Evolutionary conservation across 2,329 filamentous ascomycete species (phyloP), one percentile per base, ranked within the genome.

Genomic region (Penicillium sp.): DNA sequence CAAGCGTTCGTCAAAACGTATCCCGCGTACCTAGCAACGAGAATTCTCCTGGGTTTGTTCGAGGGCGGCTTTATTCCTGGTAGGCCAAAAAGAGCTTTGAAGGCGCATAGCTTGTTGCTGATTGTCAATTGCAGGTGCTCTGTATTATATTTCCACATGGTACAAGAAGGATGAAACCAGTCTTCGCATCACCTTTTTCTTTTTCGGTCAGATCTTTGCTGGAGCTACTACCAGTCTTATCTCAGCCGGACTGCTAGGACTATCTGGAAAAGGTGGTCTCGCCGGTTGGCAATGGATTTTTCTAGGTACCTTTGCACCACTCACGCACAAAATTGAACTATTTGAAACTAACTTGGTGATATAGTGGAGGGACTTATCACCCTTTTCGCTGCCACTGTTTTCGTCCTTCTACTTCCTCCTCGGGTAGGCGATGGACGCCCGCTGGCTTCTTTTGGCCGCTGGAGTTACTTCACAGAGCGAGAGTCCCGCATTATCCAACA

Each of bases 271-370:
- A 1, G 73, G 69, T 1, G 77, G 76, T 6, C 69, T 78, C 54
- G 64, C 77, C 0, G 81, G 81, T n/a, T 84, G 81, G 81, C 79
- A 80, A 61, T 84, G 81, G 81, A 70, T 83, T 1, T 83, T 83
- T 61, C 65, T 71, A 11, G 67, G 68, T 69, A 54, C 8, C 30
- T 23, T 23, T 30, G 7, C 5, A 5, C 51, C 46, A 24, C 1
- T 12, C 21, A 3, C n/a, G 8, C 24, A 42, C n/a, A 9, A n/a
- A n/a, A 52, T 30, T 9, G 0, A 38, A 20, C 1, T 3, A 7
- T 47, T 21, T 5, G 16, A 61, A 47, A 61, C 61, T n/a, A n/a
- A 5, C 18, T 21, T 28, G 42, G 21, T 16, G 11, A 1, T 20
- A 12, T 14, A 70, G 68, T 83, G 26, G 81, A 82, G 72, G 81